These are phyloP conservation scores for Pseudozyma pruni DNA, from an alignment of 1,284 basidiomycete genomes.

Conservation along the genomic window DNA sequence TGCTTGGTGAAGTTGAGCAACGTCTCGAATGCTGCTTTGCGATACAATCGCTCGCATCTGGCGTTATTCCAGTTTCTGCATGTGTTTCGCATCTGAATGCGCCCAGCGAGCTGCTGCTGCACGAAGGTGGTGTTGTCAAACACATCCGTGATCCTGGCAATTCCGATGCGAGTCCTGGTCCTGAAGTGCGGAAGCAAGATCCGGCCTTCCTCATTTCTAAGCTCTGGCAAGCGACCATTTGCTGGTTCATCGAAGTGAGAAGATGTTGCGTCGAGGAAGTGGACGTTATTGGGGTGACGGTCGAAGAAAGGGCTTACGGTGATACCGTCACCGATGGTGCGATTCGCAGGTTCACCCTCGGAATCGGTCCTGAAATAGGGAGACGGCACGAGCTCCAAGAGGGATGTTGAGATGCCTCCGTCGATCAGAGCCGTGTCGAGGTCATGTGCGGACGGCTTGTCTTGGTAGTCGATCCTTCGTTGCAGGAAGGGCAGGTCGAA, in stretches of 20 bases:
- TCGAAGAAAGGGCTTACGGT: constrained; percentile 6
- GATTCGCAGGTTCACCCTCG: background rate
- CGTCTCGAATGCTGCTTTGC: constrained; percentile 16
- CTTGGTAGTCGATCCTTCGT: background rate
- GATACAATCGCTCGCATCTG: constrained; percentile 2
- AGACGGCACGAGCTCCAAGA: constrained; percentile 18
- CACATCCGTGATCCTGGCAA: constrained; percentile 10
- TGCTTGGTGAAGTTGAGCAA: constrained; percentile 7
- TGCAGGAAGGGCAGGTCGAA: constrained; percentile 1
- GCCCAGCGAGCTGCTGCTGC: background rate
- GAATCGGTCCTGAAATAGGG: constrained; percentile 10
- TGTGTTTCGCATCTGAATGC: too few species aligned
- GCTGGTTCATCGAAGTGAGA: background rate
- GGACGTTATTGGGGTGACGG: constrained; percentile 6
- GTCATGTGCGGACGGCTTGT: background rate
- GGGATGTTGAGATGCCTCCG: constrained; percentile 2
- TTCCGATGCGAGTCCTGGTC: constrained; percentile 13
- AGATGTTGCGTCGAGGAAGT: constrained; percentile 5
- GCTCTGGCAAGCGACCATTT: constrained; percentile 4
- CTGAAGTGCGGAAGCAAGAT: constrained; percentile 19
- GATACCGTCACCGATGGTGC: background rate
- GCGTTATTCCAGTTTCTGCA: background rate
- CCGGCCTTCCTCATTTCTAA: background rate
- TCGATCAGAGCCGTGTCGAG: constrained; percentile 11
- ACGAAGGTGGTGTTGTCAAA: constrained; percentile 3